Evolutionary conservation across 306 rosid species (phyloP).

Genomic region (Vigna reflexopilosa): DNA sequence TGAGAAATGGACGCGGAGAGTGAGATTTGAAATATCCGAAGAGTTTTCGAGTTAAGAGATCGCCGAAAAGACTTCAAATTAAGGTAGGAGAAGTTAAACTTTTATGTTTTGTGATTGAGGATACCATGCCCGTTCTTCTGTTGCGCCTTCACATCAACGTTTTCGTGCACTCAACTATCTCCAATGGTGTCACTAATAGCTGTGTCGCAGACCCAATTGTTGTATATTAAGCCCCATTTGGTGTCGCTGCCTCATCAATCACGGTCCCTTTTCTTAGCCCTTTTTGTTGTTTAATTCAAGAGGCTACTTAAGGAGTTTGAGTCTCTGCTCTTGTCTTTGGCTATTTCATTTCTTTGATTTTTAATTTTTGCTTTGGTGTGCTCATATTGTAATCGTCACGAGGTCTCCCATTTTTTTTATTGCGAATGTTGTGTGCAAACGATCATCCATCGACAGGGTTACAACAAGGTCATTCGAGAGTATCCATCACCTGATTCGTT

Average conservation of each 20-base stretch:
- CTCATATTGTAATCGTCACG: neutral
- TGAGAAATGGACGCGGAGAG: too few species aligned
- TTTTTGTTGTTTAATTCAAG: neutral
- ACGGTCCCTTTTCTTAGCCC: slow-evolving; percentile 30
- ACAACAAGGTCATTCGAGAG: neutral
- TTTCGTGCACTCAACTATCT: slow-evolving; percentile 57
- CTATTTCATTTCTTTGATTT: neutral
- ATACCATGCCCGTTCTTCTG: neutral
- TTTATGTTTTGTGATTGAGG: too few species aligned
- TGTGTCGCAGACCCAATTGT: slow-evolving; percentile 60
- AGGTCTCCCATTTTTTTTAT: neutral
- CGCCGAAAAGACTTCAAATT: too few species aligned
- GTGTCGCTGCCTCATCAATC: neutral
- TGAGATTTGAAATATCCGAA: too few species aligned
- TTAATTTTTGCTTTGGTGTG: neutral
- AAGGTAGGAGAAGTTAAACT: too few species aligned
- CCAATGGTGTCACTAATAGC: slow-evolving; percentile 72
- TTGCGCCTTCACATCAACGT: neutral
- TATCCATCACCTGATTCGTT: neutral
- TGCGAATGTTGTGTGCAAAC: neutral
- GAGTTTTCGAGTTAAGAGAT: too few species aligned
- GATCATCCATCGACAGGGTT: neutral
- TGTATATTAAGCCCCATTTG: slow-evolving; percentile 43
- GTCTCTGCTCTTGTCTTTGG: neutral
- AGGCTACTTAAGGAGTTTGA: neutral